These are phyloP conservation scores for Pythium guiyangense DNA, from an alignment of 352 stramenopile species.

Conservation along the genomic window DNA sequence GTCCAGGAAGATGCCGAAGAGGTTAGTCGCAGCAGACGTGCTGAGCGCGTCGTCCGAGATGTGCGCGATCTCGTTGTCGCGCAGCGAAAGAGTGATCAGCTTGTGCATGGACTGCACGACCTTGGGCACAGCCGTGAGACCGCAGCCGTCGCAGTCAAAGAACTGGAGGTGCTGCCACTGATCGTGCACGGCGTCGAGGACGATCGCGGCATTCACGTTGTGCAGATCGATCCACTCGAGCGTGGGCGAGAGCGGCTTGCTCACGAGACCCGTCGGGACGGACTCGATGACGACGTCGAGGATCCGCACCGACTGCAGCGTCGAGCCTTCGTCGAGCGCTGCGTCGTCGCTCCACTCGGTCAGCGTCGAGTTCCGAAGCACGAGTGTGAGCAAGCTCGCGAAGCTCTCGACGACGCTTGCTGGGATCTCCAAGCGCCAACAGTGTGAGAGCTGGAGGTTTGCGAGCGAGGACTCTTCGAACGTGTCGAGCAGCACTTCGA, in stretches of 20 bases:
- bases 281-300: not conserved
- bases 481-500: not conserved
- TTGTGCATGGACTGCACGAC: not conserved
- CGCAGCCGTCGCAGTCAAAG: slow-evolving; percentile 9
- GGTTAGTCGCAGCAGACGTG: not conserved
- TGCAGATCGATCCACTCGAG: slow-evolving; percentile 3
- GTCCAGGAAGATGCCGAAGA: slow-evolving; percentile 2
- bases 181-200: not conserved
- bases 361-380: not conserved
- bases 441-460: not conserved
- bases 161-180: slow-evolving; percentile 9
- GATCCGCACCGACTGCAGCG: slow-evolving; percentile 1
- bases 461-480: slow-evolving; percentile 3
- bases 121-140: not conserved
- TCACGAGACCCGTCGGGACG: not conserved
- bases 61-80: not conserved
- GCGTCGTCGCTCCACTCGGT: not conserved
- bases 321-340: not conserved
- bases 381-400: not conserved
- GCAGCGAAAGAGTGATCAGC: slow-evolving; percentile 2
- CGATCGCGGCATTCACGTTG: not conserved
- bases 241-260: no score
- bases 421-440: slow-evolving; percentile 1
- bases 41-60: not conserved
- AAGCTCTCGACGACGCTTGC: not conserved